A percentile compares a stretch with the other conserved stretches of the same genome.
phyloP scores from a whole-genome alignment of 202 grass and related monocot species.

The Hordeum pubiflorum region DNA sequence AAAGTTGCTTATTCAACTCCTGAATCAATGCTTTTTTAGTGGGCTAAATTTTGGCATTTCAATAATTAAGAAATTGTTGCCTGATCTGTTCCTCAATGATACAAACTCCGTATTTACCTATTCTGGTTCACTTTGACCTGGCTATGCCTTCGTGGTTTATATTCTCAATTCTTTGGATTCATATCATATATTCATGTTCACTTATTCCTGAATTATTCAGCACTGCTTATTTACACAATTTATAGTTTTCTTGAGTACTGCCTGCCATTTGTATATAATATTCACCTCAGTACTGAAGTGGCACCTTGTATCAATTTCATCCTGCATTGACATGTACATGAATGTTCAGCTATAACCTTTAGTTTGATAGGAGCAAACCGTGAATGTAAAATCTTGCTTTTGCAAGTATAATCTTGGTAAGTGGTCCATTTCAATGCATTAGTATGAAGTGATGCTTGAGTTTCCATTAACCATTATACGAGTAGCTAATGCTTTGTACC shows the following conservation, averaged over 20 bases:
- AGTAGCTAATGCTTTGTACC: not conserved
- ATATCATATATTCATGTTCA: not conserved
- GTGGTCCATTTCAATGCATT: not conserved
- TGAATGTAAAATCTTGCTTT: not conserved
- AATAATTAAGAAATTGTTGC: not conserved
- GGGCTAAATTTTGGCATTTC: not conserved
- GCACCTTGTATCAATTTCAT: no score
- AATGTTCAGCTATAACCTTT: not conserved
- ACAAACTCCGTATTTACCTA: not conserved
- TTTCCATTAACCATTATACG: not conserved
- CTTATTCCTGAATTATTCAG: not conserved
- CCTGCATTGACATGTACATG: not conserved
- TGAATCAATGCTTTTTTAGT: not conserved
- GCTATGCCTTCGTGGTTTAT: not conserved
- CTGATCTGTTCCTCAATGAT: not conserved
- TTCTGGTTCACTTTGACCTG: not conserved
- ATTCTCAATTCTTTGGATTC: not conserved
- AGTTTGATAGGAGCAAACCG: not conserved
- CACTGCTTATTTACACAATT: not conserved
- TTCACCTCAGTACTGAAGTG: not conserved
- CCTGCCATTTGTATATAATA: not conserved
- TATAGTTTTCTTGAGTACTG: not conserved
- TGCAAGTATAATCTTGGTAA: not conserved
- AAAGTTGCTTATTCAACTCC: not conserved
- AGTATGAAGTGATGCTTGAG: not conserved